Base-by-base conservation (phyloP, 768 basidiomycete species). In the Kwoniella bestiolae region DNA sequence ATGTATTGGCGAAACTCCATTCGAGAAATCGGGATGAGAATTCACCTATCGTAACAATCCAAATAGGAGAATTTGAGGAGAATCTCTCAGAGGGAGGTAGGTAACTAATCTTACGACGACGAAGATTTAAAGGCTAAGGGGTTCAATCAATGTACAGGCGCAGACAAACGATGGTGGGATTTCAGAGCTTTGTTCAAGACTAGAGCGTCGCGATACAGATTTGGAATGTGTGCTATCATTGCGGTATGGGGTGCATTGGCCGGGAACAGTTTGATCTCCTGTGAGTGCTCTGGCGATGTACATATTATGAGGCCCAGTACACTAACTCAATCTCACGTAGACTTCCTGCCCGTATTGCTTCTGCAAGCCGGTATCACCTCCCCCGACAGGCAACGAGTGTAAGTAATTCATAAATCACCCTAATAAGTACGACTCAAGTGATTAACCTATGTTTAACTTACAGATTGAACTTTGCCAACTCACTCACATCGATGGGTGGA, bases 21-120 rank as follows among this genome's bases (percentile, higher is more conserved):
- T 86, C 85, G 52, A 79, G 81, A 41, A 83, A 78, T 26, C 82
- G 82, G 18, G 83, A 86, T 65, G 21, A 74, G 47, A 80, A 85
- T 41, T 86, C 86, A 0, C 86, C 86, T 9, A 76, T 87, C 8
- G 80, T 87, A 41, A 77, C 83, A 46, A 77, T 86, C 18, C 85
- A 86, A 72, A 84, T 87, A 76, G 79, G 81, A 55, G 86, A 86
- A 67, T 86, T 86, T 31, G 83, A 85, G 62, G 86, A 86, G 18
- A 51, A 51, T 28, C 49, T 51, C 7, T 7, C 21, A 25, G 26
- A 9, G 7, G 49, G 49, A 8, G 38, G 38, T 41, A 41, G 18
- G 38, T 41, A 41, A 41, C 38, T 41, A 18, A 41, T 41, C 18
- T 18, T 8, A 41, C 18, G 8, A 41, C 18, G 38, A 41, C 18